Conservation (phyloP, 2,329 filamentous ascomycete species). For the Stromatinia cepivora region DNA sequence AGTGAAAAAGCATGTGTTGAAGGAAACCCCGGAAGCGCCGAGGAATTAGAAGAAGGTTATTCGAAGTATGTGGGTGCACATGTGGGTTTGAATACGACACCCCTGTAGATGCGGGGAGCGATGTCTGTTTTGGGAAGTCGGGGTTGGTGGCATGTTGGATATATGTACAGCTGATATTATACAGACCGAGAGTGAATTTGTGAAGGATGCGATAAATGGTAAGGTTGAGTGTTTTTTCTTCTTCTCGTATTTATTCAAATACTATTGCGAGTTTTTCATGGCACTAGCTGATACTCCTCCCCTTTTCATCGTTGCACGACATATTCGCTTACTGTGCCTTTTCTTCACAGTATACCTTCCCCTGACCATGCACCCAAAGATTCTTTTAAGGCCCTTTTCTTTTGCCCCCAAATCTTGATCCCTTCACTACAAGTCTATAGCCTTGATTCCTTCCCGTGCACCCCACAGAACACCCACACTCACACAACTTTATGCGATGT, state of each 20-base stretch:
- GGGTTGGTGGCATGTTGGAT: not conserved
- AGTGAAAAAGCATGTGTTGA: not conserved
- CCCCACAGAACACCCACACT: not conserved
- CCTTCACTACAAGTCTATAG: not conserved
- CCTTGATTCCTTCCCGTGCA: not conserved
- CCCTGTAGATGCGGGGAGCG: not conserved
- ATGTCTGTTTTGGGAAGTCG: not conserved
- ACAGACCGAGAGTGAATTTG: too few species aligned
- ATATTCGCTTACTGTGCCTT: not conserved
- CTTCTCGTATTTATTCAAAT: not conserved
- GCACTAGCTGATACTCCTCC: not conserved
- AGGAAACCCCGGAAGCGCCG: not conserved
- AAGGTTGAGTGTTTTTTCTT: too few species aligned
- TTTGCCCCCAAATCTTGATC: not conserved
- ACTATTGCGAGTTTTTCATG: not conserved
- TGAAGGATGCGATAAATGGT: not conserved
- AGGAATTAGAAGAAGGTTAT: not conserved
- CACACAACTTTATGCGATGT: not conserved
- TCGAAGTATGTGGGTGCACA: not conserved
- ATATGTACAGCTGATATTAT: not conserved
- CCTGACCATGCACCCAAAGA: not conserved
- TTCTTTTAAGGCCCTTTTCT: not conserved
- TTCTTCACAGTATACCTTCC: not conserved
- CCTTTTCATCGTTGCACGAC: conserved; percentile 10
- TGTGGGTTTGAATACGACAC: not conserved